These are phyloP conservation scores for Aspergillus fructus DNA, from an alignment of 2,329 filamentous ascomycete species.

Conservation along the genomic window DNA sequence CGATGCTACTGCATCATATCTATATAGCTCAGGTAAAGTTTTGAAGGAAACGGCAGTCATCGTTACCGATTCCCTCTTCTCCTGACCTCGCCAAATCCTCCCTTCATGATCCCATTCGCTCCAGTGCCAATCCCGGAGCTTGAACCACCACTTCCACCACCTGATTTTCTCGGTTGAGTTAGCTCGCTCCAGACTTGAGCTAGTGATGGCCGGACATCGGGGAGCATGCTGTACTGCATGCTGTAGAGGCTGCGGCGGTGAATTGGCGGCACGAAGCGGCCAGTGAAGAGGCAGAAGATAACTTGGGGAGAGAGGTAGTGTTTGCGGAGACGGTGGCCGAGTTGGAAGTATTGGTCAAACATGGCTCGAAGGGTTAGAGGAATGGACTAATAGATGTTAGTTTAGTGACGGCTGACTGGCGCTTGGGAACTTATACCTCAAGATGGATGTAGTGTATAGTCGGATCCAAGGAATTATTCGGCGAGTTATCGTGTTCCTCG, in stretches of 20 bases:
- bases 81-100: constrained; percentile 27
- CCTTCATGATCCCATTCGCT: constrained; percentile 30
- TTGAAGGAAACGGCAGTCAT: not conserved
- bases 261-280: constrained; percentile 91
- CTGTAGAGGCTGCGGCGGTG: constrained; percentile 94
- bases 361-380: constrained; percentile 88
- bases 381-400: constrained; percentile 62
- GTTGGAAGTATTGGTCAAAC: constrained; percentile 96
- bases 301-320: constrained; percentile 92
- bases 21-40: not conserved
- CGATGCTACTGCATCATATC: not conserved
- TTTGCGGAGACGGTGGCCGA: constrained; percentile 85
- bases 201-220: constrained; percentile 74
- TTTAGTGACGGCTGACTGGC: not conserved
- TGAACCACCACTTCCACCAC: constrained; percentile 24
- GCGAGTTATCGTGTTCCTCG: constrained; percentile 59
- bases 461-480: constrained; percentile 41
- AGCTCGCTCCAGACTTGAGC: constrained; percentile 81
- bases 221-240: constrained; percentile 96
- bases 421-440: constrained; percentile 58
- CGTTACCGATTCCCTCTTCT: constrained; percentile 36
- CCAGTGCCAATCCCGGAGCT: constrained; percentile 27
- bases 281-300: constrained; percentile 81
- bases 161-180: constrained; percentile 47
- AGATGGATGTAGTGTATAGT: constrained; percentile 82